Percentiles rank a stretch among this genome's conserved stretches.
These are phyloP conservation scores for Sugiyamaella castrensis DNA, from an alignment of 1,139 yeast genomes.

Conservation along the genomic window DNA sequence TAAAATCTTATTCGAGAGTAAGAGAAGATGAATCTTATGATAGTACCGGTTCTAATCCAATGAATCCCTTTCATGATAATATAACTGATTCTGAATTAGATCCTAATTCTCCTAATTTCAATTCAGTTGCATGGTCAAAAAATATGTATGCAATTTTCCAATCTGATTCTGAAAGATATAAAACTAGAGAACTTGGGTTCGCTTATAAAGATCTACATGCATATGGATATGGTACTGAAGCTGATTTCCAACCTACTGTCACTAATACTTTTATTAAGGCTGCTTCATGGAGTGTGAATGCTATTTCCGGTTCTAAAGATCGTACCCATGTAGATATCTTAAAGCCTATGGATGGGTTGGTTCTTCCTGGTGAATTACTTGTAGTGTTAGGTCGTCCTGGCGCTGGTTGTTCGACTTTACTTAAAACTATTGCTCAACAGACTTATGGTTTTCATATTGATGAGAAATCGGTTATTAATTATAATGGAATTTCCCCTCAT, in stretches of 20 bases:
- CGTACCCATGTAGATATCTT: slow-evolving; percentile 51
- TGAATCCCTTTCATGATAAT: slow-evolving; percentile 23
- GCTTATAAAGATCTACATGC: slow-evolving; percentile 68
- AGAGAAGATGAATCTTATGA: not conserved
- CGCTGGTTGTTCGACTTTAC: slow-evolving; percentile 77
- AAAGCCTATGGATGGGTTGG: slow-evolving; percentile 63
- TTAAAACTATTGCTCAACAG: slow-evolving; percentile 66
- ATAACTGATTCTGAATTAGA: slow-evolving; percentile 46
- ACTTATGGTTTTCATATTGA: slow-evolving; percentile 69
- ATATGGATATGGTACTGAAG: slow-evolving; percentile 70
- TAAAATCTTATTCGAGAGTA: slow-evolving; percentile 10
- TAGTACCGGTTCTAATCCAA: slow-evolving; percentile 15
- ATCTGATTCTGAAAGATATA: slow-evolving; percentile 21
- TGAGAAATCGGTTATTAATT: slow-evolving; percentile 44
- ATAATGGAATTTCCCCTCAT: slow-evolving; percentile 37
- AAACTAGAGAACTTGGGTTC: slow-evolving; percentile 46
- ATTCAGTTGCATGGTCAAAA: slow-evolving; percentile 67
- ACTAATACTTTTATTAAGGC: slow-evolving; percentile 44
- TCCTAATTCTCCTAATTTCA: slow-evolving; percentile 57
- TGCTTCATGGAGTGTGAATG: slow-evolving; percentile 26
- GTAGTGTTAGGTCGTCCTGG: slow-evolving; percentile 84
- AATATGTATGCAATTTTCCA: slow-evolving; percentile 49
- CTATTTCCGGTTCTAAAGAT: slow-evolving; percentile 24
- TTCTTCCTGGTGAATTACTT: slow-evolving; percentile 68
- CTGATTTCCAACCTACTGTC: slow-evolving; percentile 77